Evolutionary conservation across 306 rosid species (phyloP), one percentile per base, ranked within the genome.

Genomic region (Begonia peltatifolia): DNA sequence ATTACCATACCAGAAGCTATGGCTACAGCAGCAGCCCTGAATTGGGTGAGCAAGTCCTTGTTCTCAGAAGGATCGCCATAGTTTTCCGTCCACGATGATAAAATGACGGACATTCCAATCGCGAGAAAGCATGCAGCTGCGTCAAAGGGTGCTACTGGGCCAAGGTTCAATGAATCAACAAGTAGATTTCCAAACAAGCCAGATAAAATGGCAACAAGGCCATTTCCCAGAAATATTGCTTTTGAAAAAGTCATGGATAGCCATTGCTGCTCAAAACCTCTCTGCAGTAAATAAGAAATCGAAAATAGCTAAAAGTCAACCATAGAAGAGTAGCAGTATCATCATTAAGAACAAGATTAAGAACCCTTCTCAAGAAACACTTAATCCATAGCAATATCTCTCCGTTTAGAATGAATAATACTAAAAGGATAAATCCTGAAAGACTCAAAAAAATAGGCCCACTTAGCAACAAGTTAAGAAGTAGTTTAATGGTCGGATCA

Each of bases 91-190:
- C 99, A 92, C 23, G 94, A 59, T 63, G 77, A 73, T 63, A 87
- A 46, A 71, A 86, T 87, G 64, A 92, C 6, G 55, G 80, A 77
- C 99, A 86, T 81, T 53, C 99, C 96, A 68, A 87, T 74, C 36
- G 93, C 94, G 60, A 86, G 88, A 73, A 92, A 86, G 77, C 96
- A 87, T 9, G 94, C 76, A 69, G 99, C 99, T 53, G 94, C 99
- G 63, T 92, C 99, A 68, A 92, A 86, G 69, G 99, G 99, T 30
- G 99, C 84, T 60, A 92, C 96, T 6, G 96, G 96, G 64, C 99
- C 96, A 53, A 83, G 86, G 69, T 74, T 67, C 68, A 92, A 61
- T 14, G 84, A 63, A 73, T 83, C 83, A 42, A 87, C 99, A 58
- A 92, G 84, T 50, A 92, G 73, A 70, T 92, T 92, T 59, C 96